Percentiles rank a stretch among this genome's conserved stretches.
These are phyloP conservation scores for Sanguinoderma infundibulare DNA, from an alignment of 1,284 basidiomycete species.

Conservation along the genomic window DNA sequence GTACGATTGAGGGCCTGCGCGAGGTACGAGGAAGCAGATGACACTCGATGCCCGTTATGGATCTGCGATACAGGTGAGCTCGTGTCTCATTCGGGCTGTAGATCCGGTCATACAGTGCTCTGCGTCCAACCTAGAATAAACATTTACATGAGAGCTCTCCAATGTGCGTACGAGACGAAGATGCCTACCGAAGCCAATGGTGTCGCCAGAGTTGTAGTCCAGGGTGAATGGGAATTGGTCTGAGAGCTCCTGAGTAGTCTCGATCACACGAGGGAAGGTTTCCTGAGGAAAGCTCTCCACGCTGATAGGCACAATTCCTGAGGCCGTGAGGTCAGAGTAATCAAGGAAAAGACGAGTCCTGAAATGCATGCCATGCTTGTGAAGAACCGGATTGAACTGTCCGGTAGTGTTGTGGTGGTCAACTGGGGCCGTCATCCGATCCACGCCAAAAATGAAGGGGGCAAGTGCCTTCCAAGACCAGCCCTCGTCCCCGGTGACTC, in stretches of 20 bases:
- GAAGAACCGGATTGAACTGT: constrained; percentile 1
- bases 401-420: constrained; percentile 7
- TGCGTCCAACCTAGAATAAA: constrained; percentile 5
- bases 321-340: too few species aligned
- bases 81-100: background rate
- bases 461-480: constrained; percentile 10
- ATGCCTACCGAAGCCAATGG: constrained; percentile 41
- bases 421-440: constrained; percentile 1
- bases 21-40: constrained; percentile 34
- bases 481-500: constrained; percentile 9
- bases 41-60: constrained; percentile 29
- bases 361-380: background rate
- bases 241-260: constrained; percentile 37
- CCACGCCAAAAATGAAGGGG: background rate
- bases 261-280: constrained; percentile 34
- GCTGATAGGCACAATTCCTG: constrained; percentile 2
- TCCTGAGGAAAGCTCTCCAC: too few species aligned
- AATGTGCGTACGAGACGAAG: background rate
- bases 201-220: constrained; percentile 43
- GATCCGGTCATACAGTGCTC: constrained; percentile 3
- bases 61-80: constrained; percentile 1
- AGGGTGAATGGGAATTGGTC: constrained; percentile 44
- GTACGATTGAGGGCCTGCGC: constrained; percentile 34
- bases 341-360: background rate
- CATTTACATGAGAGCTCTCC: background rate